Evolutionary conservation across 1,139 yeast genomes (phyloP).

Genomic region (Sugiyamaella pinicola): DNA sequence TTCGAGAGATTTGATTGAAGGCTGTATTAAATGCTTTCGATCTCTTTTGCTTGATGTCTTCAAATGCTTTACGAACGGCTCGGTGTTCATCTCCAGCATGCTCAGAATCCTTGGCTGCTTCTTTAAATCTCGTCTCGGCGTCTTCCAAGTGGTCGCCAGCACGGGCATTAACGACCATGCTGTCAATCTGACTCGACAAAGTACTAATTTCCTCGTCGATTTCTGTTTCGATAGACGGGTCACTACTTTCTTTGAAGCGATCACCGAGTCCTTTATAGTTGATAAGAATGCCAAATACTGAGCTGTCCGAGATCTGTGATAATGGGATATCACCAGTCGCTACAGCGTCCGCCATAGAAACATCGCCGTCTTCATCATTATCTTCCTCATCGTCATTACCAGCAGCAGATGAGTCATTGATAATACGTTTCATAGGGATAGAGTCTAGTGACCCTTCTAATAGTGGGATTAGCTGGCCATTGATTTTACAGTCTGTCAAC

Average conservation of each 20-base stretch:
- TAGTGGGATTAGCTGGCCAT: conserved; percentile 67
- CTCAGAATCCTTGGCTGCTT: conserved; percentile 66
- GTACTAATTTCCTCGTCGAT: conserved; percentile 53
- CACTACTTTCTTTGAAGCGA: conserved; percentile 45
- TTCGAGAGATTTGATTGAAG: conserved; percentile 69
- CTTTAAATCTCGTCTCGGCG: conserved; percentile 61
- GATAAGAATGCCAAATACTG: conserved; percentile 50
- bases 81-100: conserved; percentile 61
- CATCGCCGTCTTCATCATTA: conserved; percentile 25
- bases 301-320: conserved; percentile 13
- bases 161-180: conserved; percentile 74
- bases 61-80: conserved; percentile 58
- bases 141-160: conserved; percentile 77
- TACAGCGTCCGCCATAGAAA: conserved; percentile 37
- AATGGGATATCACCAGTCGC: conserved; percentile 39
- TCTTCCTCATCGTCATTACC: conserved; percentile 27
- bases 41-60: conserved; percentile 61
- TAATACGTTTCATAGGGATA: conserved; percentile 46
- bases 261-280: conserved; percentile 58
- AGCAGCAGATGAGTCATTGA: conserved; percentile 23
- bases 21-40: conserved; percentile 67
- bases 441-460: conserved; percentile 57
- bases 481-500: conserved; percentile 74
- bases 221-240: conserved; percentile 42
- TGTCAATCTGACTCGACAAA: conserved; percentile 59